Base-by-base conservation (phyloP, 1,139 yeast species). In the Spathaspora sp. region DNA sequence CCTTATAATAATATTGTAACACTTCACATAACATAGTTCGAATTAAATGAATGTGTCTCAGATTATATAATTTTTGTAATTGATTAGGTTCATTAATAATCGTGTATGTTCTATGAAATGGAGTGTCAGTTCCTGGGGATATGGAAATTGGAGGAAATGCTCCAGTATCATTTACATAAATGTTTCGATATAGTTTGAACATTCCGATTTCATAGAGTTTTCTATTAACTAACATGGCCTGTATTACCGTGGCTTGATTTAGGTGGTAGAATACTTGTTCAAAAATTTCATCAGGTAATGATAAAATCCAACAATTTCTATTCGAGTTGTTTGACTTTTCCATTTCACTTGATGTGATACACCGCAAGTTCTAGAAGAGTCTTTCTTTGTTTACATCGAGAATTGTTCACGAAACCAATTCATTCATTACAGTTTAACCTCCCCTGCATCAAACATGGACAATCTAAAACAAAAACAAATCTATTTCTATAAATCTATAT, bases 251-350 rank as follows among this genome's bases (percentile, higher is more conserved):
- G 5, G n/a, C 13, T 17, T 34, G 38, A 34, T 34, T 34, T 2
- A 34, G 11, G 9, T 34, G 20, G 3, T 13, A 17, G 4, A 34
- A 34, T 16, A 34, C 17, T 3, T 15, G 3, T 10, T 17, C n/a
- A 16, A 34, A n/a, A 17, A 34, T 17, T 16, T 34, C 38, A 17
- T 34, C 38, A 3, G 38, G 38, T 5, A 34, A 34, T 8, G 15
- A n/a, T 15, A 13, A 31, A 27, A 27, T 11, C 72, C 7, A 58
- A 53, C 34, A 47, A 56, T 26, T 58, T n/a, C n/a, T n/a, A 20
- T 20, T 20, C 23, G 23, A 4, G 4, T 20, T 20, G 7, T 20
- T 7, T 20, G 23, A 20, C 4, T 4, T 20, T 20, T 20, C 23
- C 23, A 20, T 20, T 20, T n/a, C n/a, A n/a, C n/a, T n/a, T n/a